Percentiles rank a stretch among this genome's conserved stretches.
Evolutionary conservation across 2,329 filamentous ascomycete species (phyloP).

Genomic region (Triangularia verruculosa): DNA sequence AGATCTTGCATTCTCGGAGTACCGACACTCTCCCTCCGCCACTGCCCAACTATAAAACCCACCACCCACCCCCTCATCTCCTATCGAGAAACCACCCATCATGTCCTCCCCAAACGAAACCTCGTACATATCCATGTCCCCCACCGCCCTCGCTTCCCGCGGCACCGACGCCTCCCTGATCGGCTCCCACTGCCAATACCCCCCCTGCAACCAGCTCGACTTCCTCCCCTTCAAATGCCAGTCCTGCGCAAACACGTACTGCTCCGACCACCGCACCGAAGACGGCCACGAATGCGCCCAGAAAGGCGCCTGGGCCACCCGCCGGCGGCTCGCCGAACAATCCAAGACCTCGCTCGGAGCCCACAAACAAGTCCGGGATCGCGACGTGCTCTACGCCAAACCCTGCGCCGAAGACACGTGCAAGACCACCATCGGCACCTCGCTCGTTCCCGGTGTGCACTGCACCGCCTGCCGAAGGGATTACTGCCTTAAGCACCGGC

Average conservation of each 20-base stretch:
- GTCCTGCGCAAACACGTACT: constrained; percentile 80
- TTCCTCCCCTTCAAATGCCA: constrained; percentile 95
- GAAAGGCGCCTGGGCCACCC: constrained; percentile 60
- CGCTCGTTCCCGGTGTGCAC: constrained; percentile 65
- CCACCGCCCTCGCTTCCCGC: constrained; percentile 42
- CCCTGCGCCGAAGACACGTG: constrained; percentile 65
- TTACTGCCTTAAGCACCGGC: constrained; percentile 75
- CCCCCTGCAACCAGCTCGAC: constrained; percentile 91
- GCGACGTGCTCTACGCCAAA: constrained; percentile 57
- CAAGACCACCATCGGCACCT: constrained; percentile 69
- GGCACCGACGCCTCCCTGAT: constrained; percentile 67
- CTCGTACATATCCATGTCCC: constrained; percentile 69
- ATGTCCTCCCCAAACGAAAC: constrained; percentile 56
- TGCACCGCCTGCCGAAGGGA: constrained; percentile 68
- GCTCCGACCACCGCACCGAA: constrained; percentile 90
- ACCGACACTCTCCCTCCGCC: neutral
- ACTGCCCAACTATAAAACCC: neutral
- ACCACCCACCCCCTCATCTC: neutral
- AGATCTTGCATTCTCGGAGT: neutral
- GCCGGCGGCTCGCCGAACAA: constrained; percentile 53
- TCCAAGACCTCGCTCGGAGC: constrained; percentile 53
- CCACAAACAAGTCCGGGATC: constrained; percentile 52
- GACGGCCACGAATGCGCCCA: constrained; percentile 68
- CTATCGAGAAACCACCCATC: constrained; percentile 26
- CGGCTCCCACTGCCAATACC: constrained; percentile 85